phyloP scores from a whole-genome alignment of 768 basidiomycete species.

The Fistulinella prunicolor region DNA sequence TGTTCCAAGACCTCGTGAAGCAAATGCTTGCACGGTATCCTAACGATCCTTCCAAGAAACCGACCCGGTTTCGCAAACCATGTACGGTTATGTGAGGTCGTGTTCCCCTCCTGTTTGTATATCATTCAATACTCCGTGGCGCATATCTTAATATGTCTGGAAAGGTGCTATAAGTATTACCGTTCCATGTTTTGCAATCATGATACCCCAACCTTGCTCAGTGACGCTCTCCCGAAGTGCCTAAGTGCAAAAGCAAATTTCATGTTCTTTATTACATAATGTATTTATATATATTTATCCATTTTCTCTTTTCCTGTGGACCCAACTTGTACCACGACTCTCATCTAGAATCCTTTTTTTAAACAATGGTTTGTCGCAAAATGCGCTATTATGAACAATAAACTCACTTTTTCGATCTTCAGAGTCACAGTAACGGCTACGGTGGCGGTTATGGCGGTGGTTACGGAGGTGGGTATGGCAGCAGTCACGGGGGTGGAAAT shows the following conservation, averaged over 20 bases:
- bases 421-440: constrained; percentile 36
- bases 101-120: constrained; percentile 4
- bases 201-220: constrained; percentile 8
- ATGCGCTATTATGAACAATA: neutral
- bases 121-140: constrained; percentile 3
- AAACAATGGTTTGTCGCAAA: constrained; percentile 20
- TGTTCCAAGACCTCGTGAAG: constrained; percentile 72
- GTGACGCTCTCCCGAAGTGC: too few species aligned
- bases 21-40: constrained; percentile 74
- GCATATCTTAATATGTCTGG: neutral
- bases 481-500: constrained; percentile 29
- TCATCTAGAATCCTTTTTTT: constrained; percentile 1
- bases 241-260: too few species aligned
- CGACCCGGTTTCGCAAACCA: constrained; percentile 22
- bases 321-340: constrained; percentile 23
- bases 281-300: constrained; percentile 11
- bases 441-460: constrained; percentile 37
- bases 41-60: constrained; percentile 35
- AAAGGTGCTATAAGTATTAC: constrained; percentile 8
- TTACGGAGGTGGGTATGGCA: constrained; percentile 22
- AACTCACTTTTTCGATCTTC: constrained; percentile 1
- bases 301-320: constrained; percentile 15
- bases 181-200: constrained; percentile 7
- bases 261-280: constrained; percentile 4
- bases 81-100: constrained; percentile 40